Base-by-base conservation (phyloP, 805 yeast genomes). In the Lipomyces oligophaga region DNA sequence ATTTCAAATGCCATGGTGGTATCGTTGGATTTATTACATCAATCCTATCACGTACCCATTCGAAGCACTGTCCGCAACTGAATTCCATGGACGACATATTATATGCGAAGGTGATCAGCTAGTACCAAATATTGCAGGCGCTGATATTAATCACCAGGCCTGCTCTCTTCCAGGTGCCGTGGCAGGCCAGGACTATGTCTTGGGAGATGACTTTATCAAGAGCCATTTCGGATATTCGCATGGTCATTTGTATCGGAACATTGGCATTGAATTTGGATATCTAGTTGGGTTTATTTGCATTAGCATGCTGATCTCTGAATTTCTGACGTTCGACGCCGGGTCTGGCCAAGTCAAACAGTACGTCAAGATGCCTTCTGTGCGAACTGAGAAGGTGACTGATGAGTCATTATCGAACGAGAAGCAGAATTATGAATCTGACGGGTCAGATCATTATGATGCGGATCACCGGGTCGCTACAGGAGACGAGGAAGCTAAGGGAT, bases 1-100 rank as follows among this genome's bases (percentile, higher is more conserved):
- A 32, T 41, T 82, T 43, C 68, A 72, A 11, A 77, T 80, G 81
- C 80, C 77, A 52, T 79, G 79, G 46, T 83, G 89, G 89, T 80
- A 80, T 55, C 73, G 79, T 51, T 81, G 85, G 83, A 67, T 80
- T 39, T 72, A 77, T 35, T 79, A 76, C 56, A 51, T 78, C 27
- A 73, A 81, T 55, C 85, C 85, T 1, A 61, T 79, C 27, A 68
- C 72, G 52, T 80, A 75, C 56, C 75, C 75, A 0, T 79, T 77
- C 63, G 93, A 84, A 62, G 68, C 82, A 1, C 67, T 84, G 60
- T 68, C 84, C 71, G 71, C 74, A 6, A 78, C 76, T 57, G 90
- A 85, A 64, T 80, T 84, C 62, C 77, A 75, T 59, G 73, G 74
- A 36, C 68, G 78, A 37, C 66, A 71, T 13, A 78, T 80, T 69